Evolutionary conservation across 148 eudicot species (phyloP), one percentile per base, ranked within the genome.

Genomic region (Chenopodium berlandieri): DNA sequence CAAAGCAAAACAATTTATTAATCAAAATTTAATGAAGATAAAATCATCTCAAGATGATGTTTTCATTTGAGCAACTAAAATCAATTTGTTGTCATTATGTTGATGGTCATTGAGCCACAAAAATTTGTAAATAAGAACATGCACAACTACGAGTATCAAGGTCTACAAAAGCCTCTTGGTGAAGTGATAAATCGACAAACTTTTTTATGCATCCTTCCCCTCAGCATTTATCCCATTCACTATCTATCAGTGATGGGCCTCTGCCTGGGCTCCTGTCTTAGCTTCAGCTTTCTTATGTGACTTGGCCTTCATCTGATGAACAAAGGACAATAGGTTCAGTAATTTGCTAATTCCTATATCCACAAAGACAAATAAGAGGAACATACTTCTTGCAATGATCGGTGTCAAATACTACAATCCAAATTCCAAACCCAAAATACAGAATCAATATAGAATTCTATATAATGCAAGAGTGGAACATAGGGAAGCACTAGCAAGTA

Each of bases 261-360:
- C 20, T 56, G 22, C 62, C 60, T 56, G 60, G 17, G 60, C 60
- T 17, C 16, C 60, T 2, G 86, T 87, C 85, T 89, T 91, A 58
- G 91, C 93, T 81, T 87, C 93, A 79, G 92, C 91, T 82, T 90
- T 92, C 85, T 86, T 78, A 17, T 86, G 90, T 64, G 97, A 90
- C 68, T 93, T 93, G 72, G 95, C 87, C 83, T 94, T 91, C 79
- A 90, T 90, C 97, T 94, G 90, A 13, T 30, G 75, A 46, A 85
- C 40, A 37, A 60, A 72, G 23, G 62, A 25, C 13, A 19, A 25
- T 56, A 13, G 22, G 5, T 56, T 56, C 16, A 56, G 16, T 16
- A 14, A 4, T 56, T 56, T 56, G 62, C 7, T 9, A 50, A 12
- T 0, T 50, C 14, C 54, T 12, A 50, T 50, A 50, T 11, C 12